A percentile compares a stretch with the other conserved stretches of the same genome.
phyloP scores from a whole-genome alignment of 2,329 filamentous ascomycete genomes.

The Fusarium sp. region DNA sequence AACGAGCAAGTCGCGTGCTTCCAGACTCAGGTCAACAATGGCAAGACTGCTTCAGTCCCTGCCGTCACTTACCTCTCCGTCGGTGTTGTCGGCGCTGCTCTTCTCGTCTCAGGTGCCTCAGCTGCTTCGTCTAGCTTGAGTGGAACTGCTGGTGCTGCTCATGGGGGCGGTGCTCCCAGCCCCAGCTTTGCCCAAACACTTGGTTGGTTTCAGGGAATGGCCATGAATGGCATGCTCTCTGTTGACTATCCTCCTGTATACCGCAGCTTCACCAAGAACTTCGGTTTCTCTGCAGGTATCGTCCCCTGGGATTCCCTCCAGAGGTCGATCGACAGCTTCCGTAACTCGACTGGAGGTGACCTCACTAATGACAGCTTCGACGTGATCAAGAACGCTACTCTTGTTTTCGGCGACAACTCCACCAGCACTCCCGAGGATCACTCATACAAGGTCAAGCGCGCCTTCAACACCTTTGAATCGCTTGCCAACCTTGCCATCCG shows the following conservation, averaged over 20 bases:
- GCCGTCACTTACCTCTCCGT: constrained; percentile 87
- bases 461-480: constrained; percentile 58
- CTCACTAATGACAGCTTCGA: constrained; percentile 82
- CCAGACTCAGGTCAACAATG: constrained; percentile 83
- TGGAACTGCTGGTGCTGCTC: constrained; percentile 65
- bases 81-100: constrained; percentile 85
- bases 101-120: constrained; percentile 78
- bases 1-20: constrained; percentile 82
- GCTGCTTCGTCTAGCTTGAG: constrained; percentile 71
- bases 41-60: constrained; percentile 80
- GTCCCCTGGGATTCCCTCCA: constrained; percentile 87
- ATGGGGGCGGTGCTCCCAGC: constrained; percentile 73
- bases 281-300: constrained; percentile 89
- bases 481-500: constrained; percentile 69
- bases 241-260: constrained; percentile 90
- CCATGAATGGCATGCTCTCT: constrained; percentile 95
- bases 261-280: constrained; percentile 90
- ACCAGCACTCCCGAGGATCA: constrained; percentile 58
- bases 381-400: constrained; percentile 79
- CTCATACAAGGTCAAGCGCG: constrained; percentile 66
- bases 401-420: constrained; percentile 75
- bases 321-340: constrained; percentile 84
- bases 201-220: constrained; percentile 92
- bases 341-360: constrained; percentile 84
- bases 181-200: constrained; percentile 89